A percentile compares a stretch with the other conserved stretches of the same genome.
Evolutionary conservation across 768 basidiomycete genomes (phyloP).

Genomic region (Suillus spraguei): DNA sequence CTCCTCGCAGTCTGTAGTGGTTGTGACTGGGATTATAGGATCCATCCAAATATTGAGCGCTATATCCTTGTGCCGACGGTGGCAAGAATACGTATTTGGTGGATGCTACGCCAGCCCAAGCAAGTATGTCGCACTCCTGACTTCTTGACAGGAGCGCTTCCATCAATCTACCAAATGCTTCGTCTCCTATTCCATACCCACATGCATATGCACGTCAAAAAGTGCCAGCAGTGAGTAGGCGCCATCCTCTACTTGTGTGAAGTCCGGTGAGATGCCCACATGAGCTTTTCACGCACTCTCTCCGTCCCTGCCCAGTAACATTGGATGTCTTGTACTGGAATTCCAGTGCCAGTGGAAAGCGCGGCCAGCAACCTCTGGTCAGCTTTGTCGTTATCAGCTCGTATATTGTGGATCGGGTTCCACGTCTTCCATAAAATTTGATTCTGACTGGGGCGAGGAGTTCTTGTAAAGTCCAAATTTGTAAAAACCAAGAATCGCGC

Average conservation of each 20-base stretch:
- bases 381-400: slow-evolving; percentile 27
- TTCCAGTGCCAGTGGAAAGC: slow-evolving; percentile 18
- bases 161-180: slow-evolving; percentile 24
- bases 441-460: slow-evolving; percentile 22
- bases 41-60: slow-evolving; percentile 4
- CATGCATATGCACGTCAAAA: slow-evolving; percentile 16
- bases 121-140: slow-evolving; percentile 24
- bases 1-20: slow-evolving; percentile 24
- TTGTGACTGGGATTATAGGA: slow-evolving; percentile 12
- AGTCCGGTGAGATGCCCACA: slow-evolving; percentile 22
- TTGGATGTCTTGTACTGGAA: slow-evolving; percentile 19
- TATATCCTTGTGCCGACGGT: slow-evolving; percentile 19
- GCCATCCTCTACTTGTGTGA: slow-evolving; percentile 17
- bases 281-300: slow-evolving; percentile 22
- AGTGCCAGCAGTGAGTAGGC: slow-evolving; percentile 25
- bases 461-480: slow-evolving; percentile 15
- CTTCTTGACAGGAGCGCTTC: slow-evolving; percentile 17
- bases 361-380: slow-evolving; percentile 16
- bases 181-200: slow-evolving; percentile 18
- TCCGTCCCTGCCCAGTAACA: slow-evolving; percentile 22
- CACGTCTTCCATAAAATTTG: slow-evolving; percentile 26
- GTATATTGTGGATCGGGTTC: slow-evolving; percentile 19
- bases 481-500: slow-evolving; percentile 19
- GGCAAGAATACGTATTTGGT: slow-evolving; percentile 15
- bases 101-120: slow-evolving; percentile 25